Base-by-base conservation (phyloP, 2,329 filamentous ascomycete genomes). In the Pseudocercospora fuligena region DNA sequence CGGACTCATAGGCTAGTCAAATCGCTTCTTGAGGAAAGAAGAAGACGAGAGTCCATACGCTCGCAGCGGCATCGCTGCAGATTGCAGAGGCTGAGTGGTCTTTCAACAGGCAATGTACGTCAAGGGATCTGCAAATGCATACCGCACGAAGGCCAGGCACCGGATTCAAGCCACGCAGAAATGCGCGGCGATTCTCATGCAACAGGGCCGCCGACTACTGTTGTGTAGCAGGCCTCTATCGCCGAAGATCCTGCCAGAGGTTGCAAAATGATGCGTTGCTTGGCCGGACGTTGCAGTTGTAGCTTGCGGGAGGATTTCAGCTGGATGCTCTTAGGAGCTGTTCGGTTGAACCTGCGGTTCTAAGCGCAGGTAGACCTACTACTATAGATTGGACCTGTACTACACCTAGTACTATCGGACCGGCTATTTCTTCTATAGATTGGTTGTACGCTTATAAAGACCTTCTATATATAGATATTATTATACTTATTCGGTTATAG, bases 81-180 rank as follows among this genome's bases (percentile, higher is more conserved):
- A 36, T 58, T 58, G 25, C 27, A 36, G 36, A 58, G 56, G 56
- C 47, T 53, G 47, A 53, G 47, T 21, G 56, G 19, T 19, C 36
- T 40, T 58, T 9, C 19, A 56, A 27, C n/a, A 27, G 53, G 27
- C 53, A 31, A 3, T 56, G 23, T 29, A 56, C 25, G 53, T 29
- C 25, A 27, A 56, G 19, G 29, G 53, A 56, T 33, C 53, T 57
- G 53, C 53, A 57, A 8, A 59, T 40, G 56, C 56, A 59, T 46
- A 46, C 56, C 31, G 56, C 56, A 59, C 56, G 58, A 60, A 57
- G 58, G 58, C 58, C 58, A 47, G 58, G 58, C 58, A 60, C 36
- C 58, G 36, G 25, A 8, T 29, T 60, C 36, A 49, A 49, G 58
- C 58, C 58, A 47, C 40, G 58, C 58, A 25, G 40, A 29, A 29